Percentiles rank a stretch among this genome's conserved stretches.
Evolutionary conservation across 2,329 filamentous ascomycete species (phyloP).

Genomic region (Phoma sp.): DNA sequence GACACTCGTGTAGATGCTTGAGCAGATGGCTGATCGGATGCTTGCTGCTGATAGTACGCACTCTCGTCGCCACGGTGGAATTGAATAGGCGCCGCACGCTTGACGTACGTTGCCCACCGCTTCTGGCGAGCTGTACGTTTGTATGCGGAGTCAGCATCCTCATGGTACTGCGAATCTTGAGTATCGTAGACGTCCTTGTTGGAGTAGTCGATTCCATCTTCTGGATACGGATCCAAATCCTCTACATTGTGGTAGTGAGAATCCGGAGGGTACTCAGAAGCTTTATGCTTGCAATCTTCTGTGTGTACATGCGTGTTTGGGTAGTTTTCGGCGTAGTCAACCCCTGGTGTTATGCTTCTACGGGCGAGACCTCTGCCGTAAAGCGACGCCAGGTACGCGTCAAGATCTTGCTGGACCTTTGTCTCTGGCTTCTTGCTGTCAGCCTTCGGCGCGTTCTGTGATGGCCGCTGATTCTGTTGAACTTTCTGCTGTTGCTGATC

Average conservation of each 20-base stretch:
- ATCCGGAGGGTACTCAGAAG: not conserved
- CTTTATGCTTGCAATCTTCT: slow-evolving; percentile 4
- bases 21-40: not conserved
- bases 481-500: not conserved
- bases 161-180: slow-evolving; percentile 3
- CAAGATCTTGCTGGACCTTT: slow-evolving; percentile 23
- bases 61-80: slow-evolving; percentile 3
- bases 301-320: not conserved
- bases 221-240: slow-evolving; percentile 5
- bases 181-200: slow-evolving; percentile 5
- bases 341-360: not conserved
- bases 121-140: slow-evolving; percentile 10
- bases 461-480: not conserved
- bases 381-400: slow-evolving; percentile 22
- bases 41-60: slow-evolving; percentile 3
- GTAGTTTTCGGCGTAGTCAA: not conserved
- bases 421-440: slow-evolving; percentile 8
- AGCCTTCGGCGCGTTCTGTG: not conserved
- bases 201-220: slow-evolving; percentile 6
- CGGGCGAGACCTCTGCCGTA: slow-evolving; percentile 3
- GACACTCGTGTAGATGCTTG: not conserved
- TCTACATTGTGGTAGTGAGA: slow-evolving; percentile 5
- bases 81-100: not conserved
- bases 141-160: not conserved
- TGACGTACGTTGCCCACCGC: slow-evolving; percentile 16